Base-by-base conservation (phyloP, 1,139 yeast genomes). In the Saccharomyces hybrid region DNA sequence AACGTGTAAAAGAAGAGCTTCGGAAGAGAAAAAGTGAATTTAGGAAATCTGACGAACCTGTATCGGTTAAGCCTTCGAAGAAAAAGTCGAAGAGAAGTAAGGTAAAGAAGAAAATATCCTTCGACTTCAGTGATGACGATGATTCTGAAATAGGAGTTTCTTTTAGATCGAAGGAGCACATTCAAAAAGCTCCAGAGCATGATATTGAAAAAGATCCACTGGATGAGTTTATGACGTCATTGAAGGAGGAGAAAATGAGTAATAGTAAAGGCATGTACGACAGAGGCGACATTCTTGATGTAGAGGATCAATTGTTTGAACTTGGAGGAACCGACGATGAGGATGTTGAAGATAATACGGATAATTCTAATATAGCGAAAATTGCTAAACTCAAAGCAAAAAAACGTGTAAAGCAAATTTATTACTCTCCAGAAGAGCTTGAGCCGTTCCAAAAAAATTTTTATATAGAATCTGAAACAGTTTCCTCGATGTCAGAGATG, bases 391-490 rank as follows among this genome's bases (percentile, higher is more conserved):
- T 73, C 53, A 73, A 73, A 58, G 71, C 69, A 50, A 68, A 71
- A 55, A 79, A 78, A 59, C 75, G 73, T 46, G 69, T 76, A 9
- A 71, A 72, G 14, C 64, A 63, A 9, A 69, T 78, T 3, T 80
- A 82, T 59, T 82, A 84, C 69, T 57, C 79, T 49, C 59, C 68
- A 56, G 69, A 81, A 51, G 68, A 75, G 7, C 77, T 83, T 54
- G 77, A 73, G 46, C 78, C 83, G 0, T 83, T 91, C 63, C 66
- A 80, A 14, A 88, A 85, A 64, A 61, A 72, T 13, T 85, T 91
- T 61, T 88, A 88, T 62, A 73, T 73, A 1, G 91, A 85, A 60
- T 80, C 88, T 1, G 76, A 75, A n/a, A 84, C 83, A 49, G 64
- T 85, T 1, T 66, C 71, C 25, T 62, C 64, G 1, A 66, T 85